A percentile compares a stretch with the other conserved stretches of the same genome.
These are phyloP conservation scores for Litsea cubeba DNA, from an alignment of 164 flowering plant genomes.

Conservation along the genomic window DNA sequence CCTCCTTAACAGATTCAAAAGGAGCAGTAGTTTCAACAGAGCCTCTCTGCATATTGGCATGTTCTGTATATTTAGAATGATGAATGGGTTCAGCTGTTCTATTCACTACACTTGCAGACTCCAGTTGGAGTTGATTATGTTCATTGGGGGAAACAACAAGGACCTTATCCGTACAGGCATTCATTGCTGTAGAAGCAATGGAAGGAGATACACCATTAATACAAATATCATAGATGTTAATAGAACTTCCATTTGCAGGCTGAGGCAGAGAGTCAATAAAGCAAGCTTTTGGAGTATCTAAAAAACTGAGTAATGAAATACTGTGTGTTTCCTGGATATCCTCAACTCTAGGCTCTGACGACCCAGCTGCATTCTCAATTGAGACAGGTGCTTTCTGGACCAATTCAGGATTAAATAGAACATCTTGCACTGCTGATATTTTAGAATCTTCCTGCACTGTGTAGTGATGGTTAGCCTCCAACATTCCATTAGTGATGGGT, in stretches of 20 bases:
- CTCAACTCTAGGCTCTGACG: slow-evolving; percentile 7
- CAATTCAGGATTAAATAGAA: slow-evolving; percentile 10
- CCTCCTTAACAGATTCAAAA: slow-evolving; percentile 86
- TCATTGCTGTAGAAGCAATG: slow-evolving; percentile 5
- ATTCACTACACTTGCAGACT: slow-evolving; percentile 11
- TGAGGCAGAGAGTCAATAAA: neutral
- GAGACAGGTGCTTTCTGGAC: slow-evolving; percentile 13
- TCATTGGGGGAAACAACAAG: slow-evolving; percentile 13
- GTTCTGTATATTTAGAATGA: slow-evolving; percentile 16
- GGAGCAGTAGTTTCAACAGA: slow-evolving; percentile 82
- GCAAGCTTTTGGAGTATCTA: neutral
- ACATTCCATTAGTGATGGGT: slow-evolving; percentile 14
- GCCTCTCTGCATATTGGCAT: slow-evolving; percentile 24
- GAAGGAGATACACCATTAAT: slow-evolving; percentile 6
- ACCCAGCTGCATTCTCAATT: neutral
- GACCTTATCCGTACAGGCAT: slow-evolving; percentile 7
- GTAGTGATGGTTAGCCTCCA: slow-evolving; percentile 12
- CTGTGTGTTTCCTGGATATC: neutral
- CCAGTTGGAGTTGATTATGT: slow-evolving; percentile 16
- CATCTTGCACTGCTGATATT: slow-evolving; percentile 13
- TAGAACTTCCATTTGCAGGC: slow-evolving; percentile 10
- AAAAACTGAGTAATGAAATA: neutral
- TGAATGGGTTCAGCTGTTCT: neutral
- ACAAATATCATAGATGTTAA: slow-evolving; percentile 2
- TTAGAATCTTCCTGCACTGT: slow-evolving; percentile 10